Base-by-base conservation (phyloP, 139 green algal genomes). In the Chlamydomonas urium region DNA sequence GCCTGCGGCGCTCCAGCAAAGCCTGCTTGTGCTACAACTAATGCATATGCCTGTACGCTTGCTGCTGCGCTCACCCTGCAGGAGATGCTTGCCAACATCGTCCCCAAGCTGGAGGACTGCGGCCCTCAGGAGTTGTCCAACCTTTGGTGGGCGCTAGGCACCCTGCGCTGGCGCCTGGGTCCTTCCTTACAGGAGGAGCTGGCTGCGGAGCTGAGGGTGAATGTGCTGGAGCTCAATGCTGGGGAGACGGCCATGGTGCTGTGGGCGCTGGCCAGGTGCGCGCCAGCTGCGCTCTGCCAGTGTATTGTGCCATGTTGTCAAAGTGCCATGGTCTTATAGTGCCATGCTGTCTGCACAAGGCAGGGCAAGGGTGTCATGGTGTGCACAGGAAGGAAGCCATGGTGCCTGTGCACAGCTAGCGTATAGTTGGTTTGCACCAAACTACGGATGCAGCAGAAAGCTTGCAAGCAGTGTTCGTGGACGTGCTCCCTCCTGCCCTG, bases 241-340 rank as follows among this genome's bases (percentile, higher is more conserved):
- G 53, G 10, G 6, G 53, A 63, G 53, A 63, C 53, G 14, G 53
- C 53, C n/a, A 63, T 63, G 53, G 26, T 63, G n/a, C 26, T 63
- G 26, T 63, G 53, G 53, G 53, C 53, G 6, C 53, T 63, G 53
- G 53, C 53, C 26, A 63, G 53, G 53, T 63, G 26, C 10, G 53
- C 53, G 42, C 42, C 42, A 8, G 42, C 45, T 26, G 17, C 45
- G 17, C 17, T 56, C 45, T 56, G 45, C 21, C 45, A 56, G 17
- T 21, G 17, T 56, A 56, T 21, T 56, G 21, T 26, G 45, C 17
- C 45, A 56, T 21, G 17, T 56, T 17, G 17, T 56, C 21, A 17
- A 56, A 56, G 21, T 26, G 17, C 17, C 21, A 26, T 56, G 45
- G 17, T 21, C 17, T 56, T 56, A 56, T 26, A 56, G n/a, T n/a